phyloP scores from a whole-genome alignment of 2,329 filamentous ascomycete genomes.

The Sordariomycetes sp. region DNA sequence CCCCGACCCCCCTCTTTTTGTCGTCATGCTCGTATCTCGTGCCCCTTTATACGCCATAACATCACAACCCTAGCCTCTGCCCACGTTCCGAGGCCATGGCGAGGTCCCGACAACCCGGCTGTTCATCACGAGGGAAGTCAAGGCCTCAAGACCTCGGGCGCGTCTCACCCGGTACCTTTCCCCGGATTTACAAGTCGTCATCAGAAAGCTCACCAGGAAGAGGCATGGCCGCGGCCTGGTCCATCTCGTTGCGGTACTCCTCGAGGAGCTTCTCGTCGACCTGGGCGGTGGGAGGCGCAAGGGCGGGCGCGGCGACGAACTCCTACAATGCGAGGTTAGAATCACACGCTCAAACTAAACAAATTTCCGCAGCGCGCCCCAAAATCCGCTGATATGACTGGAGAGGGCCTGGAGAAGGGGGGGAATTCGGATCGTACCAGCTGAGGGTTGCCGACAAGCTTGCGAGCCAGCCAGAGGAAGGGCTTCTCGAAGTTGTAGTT shows the following conservation, averaged over 20 bases:
- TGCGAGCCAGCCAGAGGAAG: constrained; percentile 98
- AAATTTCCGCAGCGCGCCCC: background rate
- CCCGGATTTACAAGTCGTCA: constrained; percentile 43
- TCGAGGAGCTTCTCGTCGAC: constrained; percentile 77
- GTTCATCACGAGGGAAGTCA: constrained; percentile 7
- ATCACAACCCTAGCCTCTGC: background rate
- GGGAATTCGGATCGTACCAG: constrained; percentile 9
- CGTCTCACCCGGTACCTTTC: constrained; percentile 5
- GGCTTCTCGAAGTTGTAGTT: constrained; percentile 99
- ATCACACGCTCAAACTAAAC: background rate
- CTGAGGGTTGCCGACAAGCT: constrained; percentile 88
- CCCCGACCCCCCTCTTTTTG: background rate
- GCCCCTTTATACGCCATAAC: background rate
- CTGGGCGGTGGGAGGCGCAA: constrained; percentile 84
- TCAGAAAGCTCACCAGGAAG: constrained; percentile 93
- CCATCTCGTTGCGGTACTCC: constrained; percentile 84
- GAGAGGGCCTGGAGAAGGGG: background rate
- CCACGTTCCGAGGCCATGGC: background rate
- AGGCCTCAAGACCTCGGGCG: constrained; percentile 6
- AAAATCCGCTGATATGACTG: background rate
- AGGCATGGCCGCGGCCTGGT: constrained; percentile 65
- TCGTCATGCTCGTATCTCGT: background rate
- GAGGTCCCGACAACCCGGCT: background rate
- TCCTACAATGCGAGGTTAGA: constrained; percentile 47
- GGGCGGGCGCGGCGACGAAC: constrained; percentile 89